phyloP scores from a whole-genome alignment of 1,139 yeast species.

The Sugiyamaella japonica region DNA sequence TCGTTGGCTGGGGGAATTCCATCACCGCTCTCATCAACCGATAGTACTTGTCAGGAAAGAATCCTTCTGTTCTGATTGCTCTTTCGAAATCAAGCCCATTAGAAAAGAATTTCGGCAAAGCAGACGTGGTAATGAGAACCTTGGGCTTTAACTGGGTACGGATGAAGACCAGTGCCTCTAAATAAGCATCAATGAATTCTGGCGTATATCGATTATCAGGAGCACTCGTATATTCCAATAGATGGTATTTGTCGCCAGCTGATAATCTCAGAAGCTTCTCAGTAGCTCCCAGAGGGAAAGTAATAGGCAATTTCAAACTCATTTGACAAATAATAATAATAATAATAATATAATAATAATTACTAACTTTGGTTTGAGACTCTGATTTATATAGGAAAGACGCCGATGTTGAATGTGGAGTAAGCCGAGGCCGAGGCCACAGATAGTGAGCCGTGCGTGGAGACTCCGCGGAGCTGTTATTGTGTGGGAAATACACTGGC shows the following conservation, averaged over 20 bases:
- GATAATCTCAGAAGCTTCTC: constrained; percentile 27
- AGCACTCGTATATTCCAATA: constrained; percentile 36
- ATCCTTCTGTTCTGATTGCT: constrained; percentile 38
- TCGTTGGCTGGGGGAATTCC: constrained; percentile 44
- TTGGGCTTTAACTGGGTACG: constrained; percentile 32
- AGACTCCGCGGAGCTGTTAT: no score
- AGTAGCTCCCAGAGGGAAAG: constrained; percentile 28
- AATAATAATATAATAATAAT: no score
- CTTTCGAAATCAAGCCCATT: constrained; percentile 44
- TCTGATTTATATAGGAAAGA: no score
- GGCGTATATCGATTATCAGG: constrained; percentile 43
- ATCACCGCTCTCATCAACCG: constrained; percentile 38
- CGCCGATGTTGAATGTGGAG: no score
- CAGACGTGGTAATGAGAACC: constrained; percentile 42
- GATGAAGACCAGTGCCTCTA: constrained; percentile 38
- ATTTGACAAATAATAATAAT: not conserved
- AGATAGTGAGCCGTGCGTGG: no score
- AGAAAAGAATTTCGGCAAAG: constrained; percentile 41
- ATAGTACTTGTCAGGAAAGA: constrained; percentile 38
- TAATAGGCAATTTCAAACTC: constrained; percentile 22
- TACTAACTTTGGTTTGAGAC: no score
- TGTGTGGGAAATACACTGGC: no score
- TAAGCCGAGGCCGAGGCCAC: no score
- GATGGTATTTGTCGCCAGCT: constrained; percentile 33
- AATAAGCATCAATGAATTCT: constrained; percentile 36